Evolutionary conservation across 2,329 filamentous ascomycete genomes (phyloP), one percentile per base, ranked within the genome.

Genomic region (Reticulascus tulasneorum): DNA sequence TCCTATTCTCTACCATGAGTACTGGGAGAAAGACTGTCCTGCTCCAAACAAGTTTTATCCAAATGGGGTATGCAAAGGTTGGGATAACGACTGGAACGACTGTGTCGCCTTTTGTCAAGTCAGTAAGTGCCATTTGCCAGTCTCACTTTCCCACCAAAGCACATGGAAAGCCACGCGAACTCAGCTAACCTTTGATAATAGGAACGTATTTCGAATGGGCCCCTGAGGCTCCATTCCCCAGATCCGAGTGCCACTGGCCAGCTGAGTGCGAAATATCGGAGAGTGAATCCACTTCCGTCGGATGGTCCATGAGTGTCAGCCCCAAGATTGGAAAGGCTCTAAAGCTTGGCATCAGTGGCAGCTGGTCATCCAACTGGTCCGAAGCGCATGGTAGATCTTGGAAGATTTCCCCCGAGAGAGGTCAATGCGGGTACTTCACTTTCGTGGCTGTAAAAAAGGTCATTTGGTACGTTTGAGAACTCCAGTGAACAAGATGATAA

Each of bases 171-270:
- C 13, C 7, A 1, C 3, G 12, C 6, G 0, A 2, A n/a, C 12
- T 6, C 16, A 4, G 13, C 17, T 22, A 19, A 24, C 15, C 15
- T 11, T 15, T 13, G 7, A 8, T 6, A 18, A 11, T 3, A 39
- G 37, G 18, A 11, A 40, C 37, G 15, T 53, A 56, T 2, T 64
- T 47, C 15, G 35, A 44, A 9, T 48, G 37, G 35, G 43, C 37
- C 49, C 23, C 61, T 21, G 19, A 64, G 18, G 23, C 60, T 56
- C 59, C 59, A 54, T 40, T 62, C 54, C 56, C 36, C 53, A 49
- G 37, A 56, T 63, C 29, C 50, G 54, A 45, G 47, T 58, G 35
- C 48, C 56, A 44, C 54, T 52, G 4, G 53, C 59, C 59, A 49
- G 55, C 9, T 51, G 50, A 42, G 47, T 56, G 15, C 54, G 53